Conservation (phyloP, 805 yeast species). For the Ogataea corticis region DNA sequence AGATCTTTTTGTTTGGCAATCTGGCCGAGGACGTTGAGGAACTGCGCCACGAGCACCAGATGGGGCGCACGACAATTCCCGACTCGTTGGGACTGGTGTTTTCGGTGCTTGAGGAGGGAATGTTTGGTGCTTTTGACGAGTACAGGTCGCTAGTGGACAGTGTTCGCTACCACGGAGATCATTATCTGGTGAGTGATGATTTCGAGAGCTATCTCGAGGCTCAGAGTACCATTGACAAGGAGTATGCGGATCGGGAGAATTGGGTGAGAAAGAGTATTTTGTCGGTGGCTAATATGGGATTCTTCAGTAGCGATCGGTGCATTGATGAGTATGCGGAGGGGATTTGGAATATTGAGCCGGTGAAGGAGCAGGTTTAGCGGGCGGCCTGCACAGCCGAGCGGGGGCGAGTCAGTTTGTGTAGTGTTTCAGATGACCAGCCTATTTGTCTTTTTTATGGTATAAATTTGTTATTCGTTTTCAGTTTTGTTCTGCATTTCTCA, state of each 20-base stretch:
- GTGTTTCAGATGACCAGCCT: too few relatives aligned
- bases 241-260: conserved; percentile 57
- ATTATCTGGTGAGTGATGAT: conserved; percentile 85
- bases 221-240: conserved; percentile 72
- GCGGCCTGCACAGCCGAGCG: too few relatives aligned
- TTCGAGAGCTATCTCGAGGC: conserved; percentile 85
- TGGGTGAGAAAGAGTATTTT: conserved; percentile 79
- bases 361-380: conserved; percentile 1
- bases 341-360: conserved; percentile 90
- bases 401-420: too few relatives aligned
- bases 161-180: conserved; percentile 73
- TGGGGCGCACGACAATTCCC: conserved; percentile 60
- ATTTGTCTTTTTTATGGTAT: too few relatives aligned
- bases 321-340: conserved; percentile 89
- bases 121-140: conserved; percentile 68
- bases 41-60: conserved; percentile 71
- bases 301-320: conserved; percentile 88
- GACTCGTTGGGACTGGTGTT: conserved; percentile 63
- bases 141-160: conserved; percentile 69
- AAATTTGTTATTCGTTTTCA: too few relatives aligned
- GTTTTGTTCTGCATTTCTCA: too few relatives aligned
- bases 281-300: conserved; percentile 91
- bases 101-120: conserved; percentile 62
- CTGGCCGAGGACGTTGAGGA: conserved; percentile 88
- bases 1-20: conserved; percentile 89